Evolutionary conservation across 106 monocot genomes (phyloP), one percentile per base, ranked within the genome.

Genomic region (Dioscorea zingiberensis): DNA sequence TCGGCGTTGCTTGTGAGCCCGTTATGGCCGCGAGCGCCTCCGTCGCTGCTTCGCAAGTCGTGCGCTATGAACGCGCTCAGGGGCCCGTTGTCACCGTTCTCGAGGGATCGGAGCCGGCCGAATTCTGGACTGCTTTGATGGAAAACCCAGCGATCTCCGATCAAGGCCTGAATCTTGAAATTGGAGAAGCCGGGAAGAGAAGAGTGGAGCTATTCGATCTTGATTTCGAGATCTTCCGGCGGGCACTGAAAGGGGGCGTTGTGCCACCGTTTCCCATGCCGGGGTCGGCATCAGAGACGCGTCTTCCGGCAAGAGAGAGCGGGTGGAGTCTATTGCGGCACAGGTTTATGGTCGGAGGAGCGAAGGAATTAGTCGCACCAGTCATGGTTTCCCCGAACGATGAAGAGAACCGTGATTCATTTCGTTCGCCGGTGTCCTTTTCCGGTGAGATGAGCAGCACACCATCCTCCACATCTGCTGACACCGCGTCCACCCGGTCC

Each of bases 161-260:
- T 38, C 38, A 2, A 38, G 38, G 38, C 38, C 38, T 38, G 6
- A 38, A 38, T 38, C 7, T 21, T 8, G 3, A 15, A 2, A 7
- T 9, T 9, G 18, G 30, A 3, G 4, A 18, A 53, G 53, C 30
- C 13, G 82, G 80, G 13, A 73, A 57, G 17, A 69, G 74, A 57
- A 80, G 80, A 27, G 77, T 78, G 21, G 74, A 85, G 32, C 47
- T 67, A 0, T 93, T 85, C 57, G 88, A 93, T 68, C 60, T 85
- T 26, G 93, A 93, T 79, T 93, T 83, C 48, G 88, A 88, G 55
- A 83, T 88, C 32, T 88, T 83, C 69, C 60, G 64, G 12, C 72
- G 75, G 64, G 84, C 85, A 4, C 27, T 85, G 10, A 80, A 55
- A 49, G 76, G 77, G 21, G 75, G 73, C 3, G 70, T 69, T 18